Conservation (phyloP, 2,329 filamentous ascomycete genomes). For the Monilinia aucupariae region DNA sequence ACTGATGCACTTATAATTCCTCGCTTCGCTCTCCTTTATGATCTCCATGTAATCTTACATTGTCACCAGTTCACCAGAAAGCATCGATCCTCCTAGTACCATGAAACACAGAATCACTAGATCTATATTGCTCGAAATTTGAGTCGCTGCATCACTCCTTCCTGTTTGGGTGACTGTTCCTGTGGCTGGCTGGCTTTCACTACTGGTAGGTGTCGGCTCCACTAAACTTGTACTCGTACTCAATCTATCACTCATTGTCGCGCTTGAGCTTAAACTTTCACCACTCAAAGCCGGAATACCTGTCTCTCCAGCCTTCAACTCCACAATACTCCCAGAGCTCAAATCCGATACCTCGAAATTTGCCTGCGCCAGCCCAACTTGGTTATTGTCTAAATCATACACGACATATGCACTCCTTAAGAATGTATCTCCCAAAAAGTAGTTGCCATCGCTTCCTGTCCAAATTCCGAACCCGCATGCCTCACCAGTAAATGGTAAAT, state of each 20-base stretch:
- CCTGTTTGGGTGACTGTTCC: background rate
- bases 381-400: conserved; percentile 46
- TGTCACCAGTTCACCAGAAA: background rate
- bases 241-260: background rate
- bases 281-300: conserved; percentile 21
- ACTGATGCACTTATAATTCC: background rate
- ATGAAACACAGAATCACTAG: background rate
- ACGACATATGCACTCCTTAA: conserved; percentile 50
- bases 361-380: conserved; percentile 45
- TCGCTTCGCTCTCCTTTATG: background rate
- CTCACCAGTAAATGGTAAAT: conserved; percentile 31
- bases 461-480: conserved; percentile 51
- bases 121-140: background rate
- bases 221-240: conserved; percentile 11
- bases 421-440: conserved; percentile 47
- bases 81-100: background rate
- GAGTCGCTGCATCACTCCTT: background rate
- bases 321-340: conserved; percentile 18
- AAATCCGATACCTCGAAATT: conserved; percentile 37
- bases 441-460: background rate
- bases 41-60: background rate
- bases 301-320: conserved; percentile 23
- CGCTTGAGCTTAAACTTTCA: conserved; percentile 1
- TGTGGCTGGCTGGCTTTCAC: background rate
- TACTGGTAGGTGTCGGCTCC: background rate